These are phyloP conservation scores for Meira miltonrushii DNA, from an alignment of 1,284 basidiomycete genomes.

Conservation along the genomic window DNA sequence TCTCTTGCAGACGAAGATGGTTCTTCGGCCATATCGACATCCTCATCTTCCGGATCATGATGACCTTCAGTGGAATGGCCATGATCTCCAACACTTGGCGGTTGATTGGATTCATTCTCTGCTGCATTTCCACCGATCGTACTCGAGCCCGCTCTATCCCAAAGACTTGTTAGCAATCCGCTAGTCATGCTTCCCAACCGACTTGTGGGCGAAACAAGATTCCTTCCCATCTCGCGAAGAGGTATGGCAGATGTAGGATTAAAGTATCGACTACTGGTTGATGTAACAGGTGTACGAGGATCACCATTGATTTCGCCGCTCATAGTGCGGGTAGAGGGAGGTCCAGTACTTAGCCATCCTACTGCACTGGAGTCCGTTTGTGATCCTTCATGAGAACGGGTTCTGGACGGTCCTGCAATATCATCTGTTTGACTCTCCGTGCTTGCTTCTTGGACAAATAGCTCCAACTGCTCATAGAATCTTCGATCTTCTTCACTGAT, in stretches of 20 bases:
- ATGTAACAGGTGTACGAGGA: neutral
- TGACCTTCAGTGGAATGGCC: constrained; percentile 4
- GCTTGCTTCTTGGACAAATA: constrained; percentile 33
- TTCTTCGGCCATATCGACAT: constrained; percentile 1
- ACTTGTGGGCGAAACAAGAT: constrained; percentile 1
- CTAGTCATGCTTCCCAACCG: constrained; percentile 5
- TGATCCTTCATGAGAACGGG: too few species aligned
- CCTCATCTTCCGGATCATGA: neutral
- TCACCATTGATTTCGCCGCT: neutral
- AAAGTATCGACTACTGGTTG: neutral
- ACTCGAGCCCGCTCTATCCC: neutral
- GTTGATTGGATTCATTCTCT: neutral
- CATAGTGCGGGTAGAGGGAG: neutral
- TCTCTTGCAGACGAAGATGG: neutral
- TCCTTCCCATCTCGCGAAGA: neutral
- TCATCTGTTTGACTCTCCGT: neutral
- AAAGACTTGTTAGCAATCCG: constrained; percentile 8
- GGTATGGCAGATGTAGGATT: neutral
- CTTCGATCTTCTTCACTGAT: constrained; percentile 33
- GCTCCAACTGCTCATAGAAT: constrained; percentile 38
- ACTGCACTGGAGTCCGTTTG: neutral
- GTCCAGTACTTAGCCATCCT: constrained; percentile 7
- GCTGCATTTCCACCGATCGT: neutral
- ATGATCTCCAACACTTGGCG: constrained; percentile 1
- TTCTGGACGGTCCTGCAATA: too few species aligned